These are phyloP conservation scores for Emergomyces orientalis DNA, from an alignment of 2,329 filamentous ascomycete species.

Conservation along the genomic window DNA sequence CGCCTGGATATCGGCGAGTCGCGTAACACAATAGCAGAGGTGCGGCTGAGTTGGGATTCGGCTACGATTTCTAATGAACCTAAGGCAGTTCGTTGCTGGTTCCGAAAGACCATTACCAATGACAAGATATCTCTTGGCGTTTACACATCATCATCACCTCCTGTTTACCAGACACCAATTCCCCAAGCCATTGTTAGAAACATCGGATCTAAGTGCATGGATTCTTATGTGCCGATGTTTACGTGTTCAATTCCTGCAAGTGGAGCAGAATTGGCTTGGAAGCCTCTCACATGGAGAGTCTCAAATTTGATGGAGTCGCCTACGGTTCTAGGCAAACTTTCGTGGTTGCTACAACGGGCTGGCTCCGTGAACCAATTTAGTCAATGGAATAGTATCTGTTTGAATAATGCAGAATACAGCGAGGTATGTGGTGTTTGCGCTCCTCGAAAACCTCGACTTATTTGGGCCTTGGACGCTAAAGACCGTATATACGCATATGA, in stretches of 20 bases:
- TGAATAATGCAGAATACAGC: background rate
- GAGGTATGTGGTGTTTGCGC: slow-evolving; percentile 24
- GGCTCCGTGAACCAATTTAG: slow-evolving; percentile 20
- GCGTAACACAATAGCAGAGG: slow-evolving; percentile 38
- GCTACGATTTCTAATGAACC: slow-evolving; percentile 17
- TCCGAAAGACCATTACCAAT: slow-evolving; percentile 23
- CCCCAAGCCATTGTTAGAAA: slow-evolving; percentile 14
- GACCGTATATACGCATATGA: slow-evolving; percentile 39
- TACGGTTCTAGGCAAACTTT: slow-evolving; percentile 20
- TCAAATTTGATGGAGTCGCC: slow-evolving; percentile 22
- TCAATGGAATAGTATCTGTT: slow-evolving; percentile 23
- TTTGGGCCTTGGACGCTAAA: slow-evolving; percentile 26
- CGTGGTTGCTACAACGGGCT: slow-evolving; percentile 28
- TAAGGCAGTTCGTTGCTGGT: slow-evolving; percentile 23
- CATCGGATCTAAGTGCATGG: slow-evolving; percentile 21
- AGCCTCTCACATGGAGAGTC: slow-evolving; percentile 21
- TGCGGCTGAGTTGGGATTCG: slow-evolving; percentile 41
- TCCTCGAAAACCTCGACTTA: slow-evolving; percentile 25
- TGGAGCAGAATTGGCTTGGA: slow-evolving; percentile 15
- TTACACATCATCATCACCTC: slow-evolving; percentile 15
- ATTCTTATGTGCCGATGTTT: slow-evolving; percentile 26
- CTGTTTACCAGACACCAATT: slow-evolving; percentile 19
- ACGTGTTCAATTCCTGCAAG: slow-evolving; percentile 20
- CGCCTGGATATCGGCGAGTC: slow-evolving; percentile 40
- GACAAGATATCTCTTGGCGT: slow-evolving; percentile 18